A percentile compares a stretch with the other conserved stretches of the same genome.
Evolutionary conservation across 208 protist species (phyloP).

Genomic region (Phytomonas francai): DNA sequence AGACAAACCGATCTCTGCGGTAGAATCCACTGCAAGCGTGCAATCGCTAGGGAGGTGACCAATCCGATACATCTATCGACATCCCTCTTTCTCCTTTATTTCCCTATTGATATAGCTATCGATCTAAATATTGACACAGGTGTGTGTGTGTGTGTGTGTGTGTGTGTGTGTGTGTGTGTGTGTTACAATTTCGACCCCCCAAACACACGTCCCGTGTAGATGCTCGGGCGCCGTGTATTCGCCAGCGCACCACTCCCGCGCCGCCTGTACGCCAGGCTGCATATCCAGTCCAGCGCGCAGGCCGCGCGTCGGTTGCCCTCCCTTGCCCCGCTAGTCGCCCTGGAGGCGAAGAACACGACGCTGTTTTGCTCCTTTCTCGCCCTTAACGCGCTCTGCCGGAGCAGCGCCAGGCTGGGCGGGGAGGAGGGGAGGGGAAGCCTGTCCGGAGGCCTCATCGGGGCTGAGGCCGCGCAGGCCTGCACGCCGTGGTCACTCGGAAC

Average conservation of each 20-base stretch:
- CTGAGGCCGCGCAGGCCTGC: slow-evolving; percentile 23
- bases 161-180: slow-evolving; percentile 6
- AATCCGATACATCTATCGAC: no score
- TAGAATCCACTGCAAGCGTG: no score
- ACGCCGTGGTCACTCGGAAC: slow-evolving; percentile 24
- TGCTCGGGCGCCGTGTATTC: slow-evolving; percentile 78
- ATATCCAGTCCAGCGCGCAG: slow-evolving; percentile 49
- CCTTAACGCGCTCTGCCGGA: slow-evolving; percentile 27
- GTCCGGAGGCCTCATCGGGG: slow-evolving; percentile 22
- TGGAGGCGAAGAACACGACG: slow-evolving; percentile 11
- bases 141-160: slow-evolving; percentile 7
- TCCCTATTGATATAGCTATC: slow-evolving; percentile 31
- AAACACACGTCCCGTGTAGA: slow-evolving; percentile 20
- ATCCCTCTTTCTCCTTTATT: slow-evolving; percentile 43
- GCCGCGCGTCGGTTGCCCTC: slow-evolving; percentile 34
- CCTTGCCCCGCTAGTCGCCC: slow-evolving; percentile 16
- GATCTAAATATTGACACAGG: slow-evolving; percentile 1
- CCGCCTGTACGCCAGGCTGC: slow-evolving; percentile 48
- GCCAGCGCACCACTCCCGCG: slow-evolving; percentile 64
- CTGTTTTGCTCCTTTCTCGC: slow-evolving; percentile 22
- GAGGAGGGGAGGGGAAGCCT: slow-evolving; percentile 25
- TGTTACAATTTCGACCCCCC: not conserved
- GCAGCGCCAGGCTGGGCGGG: slow-evolving; percentile 21
- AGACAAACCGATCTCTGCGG: no score
- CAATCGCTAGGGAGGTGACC: no score